A percentile compares a stretch with the other conserved stretches of the same genome.
These are phyloP conservation scores for Epicoccum nigrum DNA, from an alignment of 2,329 filamentous ascomycete genomes.

Conservation along the genomic window DNA sequence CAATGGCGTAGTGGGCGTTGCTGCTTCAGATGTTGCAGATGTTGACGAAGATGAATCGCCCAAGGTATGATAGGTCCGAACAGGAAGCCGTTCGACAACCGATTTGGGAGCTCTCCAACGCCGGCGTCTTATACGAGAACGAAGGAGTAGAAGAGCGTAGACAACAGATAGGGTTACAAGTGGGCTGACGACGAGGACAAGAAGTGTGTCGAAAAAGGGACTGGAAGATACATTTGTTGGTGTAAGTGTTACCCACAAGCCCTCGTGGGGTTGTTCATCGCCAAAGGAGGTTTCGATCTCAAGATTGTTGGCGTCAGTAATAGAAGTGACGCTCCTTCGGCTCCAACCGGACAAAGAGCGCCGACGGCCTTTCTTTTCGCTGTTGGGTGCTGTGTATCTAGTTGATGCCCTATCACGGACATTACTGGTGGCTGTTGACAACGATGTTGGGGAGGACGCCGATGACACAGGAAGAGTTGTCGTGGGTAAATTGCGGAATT, in stretches of 20 bases:
- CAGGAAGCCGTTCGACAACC: conserved; percentile 90
- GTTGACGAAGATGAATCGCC: conserved; percentile 59
- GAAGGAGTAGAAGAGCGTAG: conserved; percentile 84
- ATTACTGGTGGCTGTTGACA: conserved; percentile 54
- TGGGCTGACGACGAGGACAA: conserved; percentile 96
- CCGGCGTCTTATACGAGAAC: conserved; percentile 84
- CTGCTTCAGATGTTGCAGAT: conserved; percentile 66
- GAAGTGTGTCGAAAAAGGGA: conserved; percentile 92
- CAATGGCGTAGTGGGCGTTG: conserved; percentile 79
- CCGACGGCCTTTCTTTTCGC: conserved; percentile 35
- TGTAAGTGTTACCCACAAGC: conserved; percentile 95
- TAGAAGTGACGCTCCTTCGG: conserved; percentile 28
- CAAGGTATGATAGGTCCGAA: conserved; percentile 92
- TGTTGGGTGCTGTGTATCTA: conserved; percentile 8
- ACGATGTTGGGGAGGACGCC: conserved; percentile 17
- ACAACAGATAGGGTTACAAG: conserved; percentile 91
- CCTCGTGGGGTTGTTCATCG: conserved; percentile 64
- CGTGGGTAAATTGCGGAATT: conserved; percentile 61
- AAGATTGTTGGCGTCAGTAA: conserved; percentile 25
- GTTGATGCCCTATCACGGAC: conserved; percentile 11
- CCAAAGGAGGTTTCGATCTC: conserved; percentile 26
- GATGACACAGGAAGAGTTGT: conserved; percentile 24
- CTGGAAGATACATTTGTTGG: conserved; percentile 86
- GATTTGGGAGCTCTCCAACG: conserved; percentile 98
- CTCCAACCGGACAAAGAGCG: conserved; percentile 28